These are phyloP conservation scores for Solanum chiquidenum DNA, from an alignment of 257 asterid species.

Conservation along the genomic window DNA sequence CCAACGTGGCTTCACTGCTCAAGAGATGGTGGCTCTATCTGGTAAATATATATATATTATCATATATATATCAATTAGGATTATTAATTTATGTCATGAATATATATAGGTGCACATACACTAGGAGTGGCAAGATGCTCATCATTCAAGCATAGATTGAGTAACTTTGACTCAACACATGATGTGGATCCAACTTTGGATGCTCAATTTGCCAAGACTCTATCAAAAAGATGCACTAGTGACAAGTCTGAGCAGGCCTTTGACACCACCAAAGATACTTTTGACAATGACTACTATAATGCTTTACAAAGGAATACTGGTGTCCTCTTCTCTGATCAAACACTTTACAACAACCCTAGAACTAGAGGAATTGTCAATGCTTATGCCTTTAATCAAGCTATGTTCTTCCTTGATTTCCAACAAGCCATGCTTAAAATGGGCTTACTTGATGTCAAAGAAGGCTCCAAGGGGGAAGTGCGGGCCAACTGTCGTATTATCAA, in stretches of 20 bases:
- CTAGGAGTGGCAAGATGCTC: constrained; percentile 84
- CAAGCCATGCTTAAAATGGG: constrained; percentile 82
- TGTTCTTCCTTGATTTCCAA: constrained; percentile 76
- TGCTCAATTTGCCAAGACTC: constrained; percentile 39
- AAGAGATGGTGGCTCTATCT: constrained; percentile 87
- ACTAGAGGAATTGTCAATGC: constrained; percentile 56
- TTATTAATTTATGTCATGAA: background rate
- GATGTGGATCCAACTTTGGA: constrained; percentile 64
- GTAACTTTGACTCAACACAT: constrained; percentile 51
- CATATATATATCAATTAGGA: background rate
- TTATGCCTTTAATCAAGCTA: constrained; percentile 63
- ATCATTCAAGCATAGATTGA: constrained; percentile 68
- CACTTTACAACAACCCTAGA: constrained; percentile 32
- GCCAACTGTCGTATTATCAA: constrained; percentile 38
- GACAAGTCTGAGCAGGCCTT: constrained; percentile 60
- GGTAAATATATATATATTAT: constrained; percentile 15
- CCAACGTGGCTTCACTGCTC: constrained; percentile 66
- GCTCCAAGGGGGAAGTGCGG: constrained; percentile 60
- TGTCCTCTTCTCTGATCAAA: constrained; percentile 76
- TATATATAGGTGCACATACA: constrained; percentile 63
- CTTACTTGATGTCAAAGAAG: constrained; percentile 56
- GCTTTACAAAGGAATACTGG: constrained; percentile 52
- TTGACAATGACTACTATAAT: constrained; percentile 59
- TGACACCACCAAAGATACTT: constrained; percentile 40
- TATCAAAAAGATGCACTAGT: constrained; percentile 46